A percentile compares a stretch with the other conserved stretches of the same genome.
phyloP scores from a whole-genome alignment of 2,329 filamentous ascomycete species.

The Daldinia eschscholtzii region DNA sequence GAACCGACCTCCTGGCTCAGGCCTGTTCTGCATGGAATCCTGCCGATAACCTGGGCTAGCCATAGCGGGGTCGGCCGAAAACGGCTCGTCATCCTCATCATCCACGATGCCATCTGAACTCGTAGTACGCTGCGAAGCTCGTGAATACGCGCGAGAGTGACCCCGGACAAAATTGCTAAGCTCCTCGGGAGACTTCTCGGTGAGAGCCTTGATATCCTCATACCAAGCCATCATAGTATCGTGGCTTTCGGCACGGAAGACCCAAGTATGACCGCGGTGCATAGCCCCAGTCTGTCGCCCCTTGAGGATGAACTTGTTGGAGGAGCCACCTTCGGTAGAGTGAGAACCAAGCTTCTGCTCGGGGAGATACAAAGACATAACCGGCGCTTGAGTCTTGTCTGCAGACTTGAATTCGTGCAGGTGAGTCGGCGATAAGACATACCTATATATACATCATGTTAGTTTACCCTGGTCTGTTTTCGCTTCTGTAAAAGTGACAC shows the following conservation, averaged over 20 bases:
- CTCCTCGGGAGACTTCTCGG: constrained; percentile 89
- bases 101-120: constrained; percentile 84
- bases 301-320: constrained; percentile 98
- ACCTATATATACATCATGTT: constrained; percentile 70
- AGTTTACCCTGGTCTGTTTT: constrained; percentile 35
- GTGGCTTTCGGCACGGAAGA: constrained; percentile 78
- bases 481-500: constrained; percentile 35
- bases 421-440: constrained; percentile 95
- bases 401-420: constrained; percentile 99
- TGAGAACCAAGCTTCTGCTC: constrained; percentile 97
- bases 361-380: constrained; percentile 95
- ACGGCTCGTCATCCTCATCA: constrained; percentile 77
- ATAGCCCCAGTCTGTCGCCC: constrained; percentile 92
- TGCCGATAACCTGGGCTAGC: constrained; percentile 62
- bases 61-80: constrained; percentile 67
- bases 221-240: constrained; percentile 99
- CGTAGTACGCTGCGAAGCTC: constrained; percentile 69
- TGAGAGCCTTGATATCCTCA: constrained; percentile 90
- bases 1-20: constrained; percentile 95
- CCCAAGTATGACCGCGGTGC: constrained; percentile 84
- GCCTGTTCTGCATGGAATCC: constrained; percentile 71
- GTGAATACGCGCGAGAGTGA: constrained; percentile 83
- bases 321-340: constrained; percentile 83
- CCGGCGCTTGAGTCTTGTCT: constrained; percentile 88
- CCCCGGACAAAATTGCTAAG: constrained; percentile 87